These are phyloP conservation scores for Somion occarium DNA, from an alignment of 1,284 basidiomycete genomes.

Conservation along the genomic window DNA sequence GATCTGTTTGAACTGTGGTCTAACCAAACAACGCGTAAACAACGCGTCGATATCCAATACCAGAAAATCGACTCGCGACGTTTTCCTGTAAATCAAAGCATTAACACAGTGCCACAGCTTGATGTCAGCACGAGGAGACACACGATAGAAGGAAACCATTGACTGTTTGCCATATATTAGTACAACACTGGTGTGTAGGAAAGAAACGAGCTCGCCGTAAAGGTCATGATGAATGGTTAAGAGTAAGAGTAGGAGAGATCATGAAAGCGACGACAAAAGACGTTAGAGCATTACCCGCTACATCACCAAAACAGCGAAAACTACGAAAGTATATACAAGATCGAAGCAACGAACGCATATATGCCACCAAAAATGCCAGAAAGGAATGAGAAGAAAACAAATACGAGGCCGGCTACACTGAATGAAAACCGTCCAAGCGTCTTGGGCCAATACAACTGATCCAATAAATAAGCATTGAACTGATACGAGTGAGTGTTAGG, in stretches of 20 bases:
- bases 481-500: not conserved
- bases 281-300: not conserved
- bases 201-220: no score
- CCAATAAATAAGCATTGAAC: conserved; percentile 11
- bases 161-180: not conserved
- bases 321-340: not conserved
- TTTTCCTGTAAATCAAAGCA: no score
- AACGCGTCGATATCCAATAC: conserved; percentile 4
- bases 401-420: not conserved
- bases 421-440: not conserved
- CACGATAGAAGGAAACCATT: no score
- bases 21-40: conserved; percentile 6
- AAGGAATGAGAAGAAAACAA: not conserved
- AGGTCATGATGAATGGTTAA: no score
- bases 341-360: not conserved
- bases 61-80: no score
- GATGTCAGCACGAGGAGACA: no score
- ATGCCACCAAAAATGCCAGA: not conserved
- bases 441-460: conserved; percentile 9
- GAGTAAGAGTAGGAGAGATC: not conserved
- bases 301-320: not conserved
- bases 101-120: no score
- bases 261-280: not conserved
- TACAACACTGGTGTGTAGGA: not conserved
- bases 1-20: not conserved